Conservation (phyloP, 2,329 filamentous ascomycete genomes). For the Alternaria novae-zelandiae region DNA sequence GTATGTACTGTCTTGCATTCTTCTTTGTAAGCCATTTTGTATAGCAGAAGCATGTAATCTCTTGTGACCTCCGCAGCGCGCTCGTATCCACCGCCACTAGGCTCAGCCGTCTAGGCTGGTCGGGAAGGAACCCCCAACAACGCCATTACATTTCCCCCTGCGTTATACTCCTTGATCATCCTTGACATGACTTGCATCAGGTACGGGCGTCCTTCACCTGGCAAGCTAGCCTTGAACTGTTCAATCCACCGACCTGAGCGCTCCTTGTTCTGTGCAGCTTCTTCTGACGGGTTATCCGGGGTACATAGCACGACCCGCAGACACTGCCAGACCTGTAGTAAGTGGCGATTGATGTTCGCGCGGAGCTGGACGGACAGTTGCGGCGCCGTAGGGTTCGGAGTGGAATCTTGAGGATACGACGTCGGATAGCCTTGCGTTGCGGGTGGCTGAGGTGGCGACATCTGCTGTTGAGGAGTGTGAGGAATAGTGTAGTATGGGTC, state of each 20-base stretch:
- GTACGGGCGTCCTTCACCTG: neutral
- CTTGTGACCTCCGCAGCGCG: neutral
- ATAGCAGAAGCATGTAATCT: neutral
- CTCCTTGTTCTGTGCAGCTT: neutral
- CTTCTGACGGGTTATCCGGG: neutral
- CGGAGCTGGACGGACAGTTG: neutral
- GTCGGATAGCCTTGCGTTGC: neutral
- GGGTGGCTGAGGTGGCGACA: neutral
- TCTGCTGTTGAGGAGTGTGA: neutral
- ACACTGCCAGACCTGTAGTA: constrained; percentile 2
- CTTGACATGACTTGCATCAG: neutral
- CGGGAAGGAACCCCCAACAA: neutral
- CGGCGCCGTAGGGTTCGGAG: neutral
- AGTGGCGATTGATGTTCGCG: neutral
- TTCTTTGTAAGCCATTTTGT: neutral
- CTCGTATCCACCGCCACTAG: neutral
- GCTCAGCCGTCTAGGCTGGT: neutral
- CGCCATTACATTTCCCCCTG: constrained; percentile 1
- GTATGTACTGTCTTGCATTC: neutral
- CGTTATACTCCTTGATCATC: neutral
- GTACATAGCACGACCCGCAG: neutral
- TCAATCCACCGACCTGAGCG: neutral
- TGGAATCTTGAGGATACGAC: neutral
- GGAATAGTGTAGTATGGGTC: neutral
- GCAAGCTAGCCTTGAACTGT: neutral